Evolutionary conservation across 192 early-diverging fungal species (phyloP), one percentile per base, ranked within the genome.

Genomic region (Diversispora eburnea): DNA sequence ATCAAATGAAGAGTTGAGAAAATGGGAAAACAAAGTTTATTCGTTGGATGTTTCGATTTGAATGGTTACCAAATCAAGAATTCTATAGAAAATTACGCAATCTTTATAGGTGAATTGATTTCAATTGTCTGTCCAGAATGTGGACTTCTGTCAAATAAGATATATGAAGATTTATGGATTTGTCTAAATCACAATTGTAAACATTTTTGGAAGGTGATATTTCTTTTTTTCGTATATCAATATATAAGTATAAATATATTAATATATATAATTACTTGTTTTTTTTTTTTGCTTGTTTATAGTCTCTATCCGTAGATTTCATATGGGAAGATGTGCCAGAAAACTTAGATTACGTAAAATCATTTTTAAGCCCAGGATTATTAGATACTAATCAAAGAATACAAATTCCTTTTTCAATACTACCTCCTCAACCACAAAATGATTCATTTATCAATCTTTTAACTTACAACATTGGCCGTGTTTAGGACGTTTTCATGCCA

Each of bases 21-120:
- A 5, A 12, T 13, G 22, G 12, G 22, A 3, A 2, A 7, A 9
- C 20, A 4, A 6, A 12, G 15, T 61, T 61, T 39, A 41, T 62
- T 42, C 10, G 60, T 5, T 62, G 60, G 60, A 62, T 41, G 41
- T 62, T 62, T 17, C 60, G 60, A 17, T 62, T 62, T 42, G 60
- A 62, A 62, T 62, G 60, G 60, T 17, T 62, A 13, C 6, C 19
- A 15, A 41, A 42, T 42, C 60, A 62, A 62, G 60, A 62, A 22
- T 62, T 62, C 5, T 15, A 9, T 20, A 12, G 15, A 3, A 12
- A 13, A 3, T 10, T 10, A 22, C 8, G 13, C 8, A 1, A 39
- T 61, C 5, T 10, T 33, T 3, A 3, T 39, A 12, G 39, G 33
- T 61, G 4, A 7, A 39, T 12, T 22, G 20, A 33, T 3, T 13